These are phyloP conservation scores for Lentithecium fluviatile DNA, from an alignment of 495 filamentous ascomycete genomes.

Conservation along the genomic window DNA sequence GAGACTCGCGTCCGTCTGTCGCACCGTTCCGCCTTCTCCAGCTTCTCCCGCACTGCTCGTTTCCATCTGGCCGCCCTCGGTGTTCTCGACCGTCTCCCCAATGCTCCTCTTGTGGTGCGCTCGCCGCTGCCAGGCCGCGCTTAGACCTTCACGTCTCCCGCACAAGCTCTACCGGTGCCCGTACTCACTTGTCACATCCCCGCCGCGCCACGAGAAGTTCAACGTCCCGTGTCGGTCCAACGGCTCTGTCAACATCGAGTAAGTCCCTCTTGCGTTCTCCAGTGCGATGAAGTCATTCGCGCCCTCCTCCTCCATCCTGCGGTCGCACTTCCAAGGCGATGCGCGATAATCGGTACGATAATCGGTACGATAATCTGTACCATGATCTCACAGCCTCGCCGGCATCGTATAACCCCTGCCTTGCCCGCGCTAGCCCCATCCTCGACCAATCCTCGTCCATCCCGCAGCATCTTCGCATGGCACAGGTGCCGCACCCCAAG, in stretches of 20 bases:
- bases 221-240: slow-evolving; percentile 38
- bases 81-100: no score
- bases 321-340: not conserved
- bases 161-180: not conserved
- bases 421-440: no score
- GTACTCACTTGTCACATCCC: slow-evolving; percentile 10
- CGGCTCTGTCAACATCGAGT: slow-evolving; percentile 41
- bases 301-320: not conserved
- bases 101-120: no score
- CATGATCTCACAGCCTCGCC: not conserved
- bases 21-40: not conserved
- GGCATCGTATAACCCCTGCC: not conserved
- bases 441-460: no score
- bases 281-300: not conserved
- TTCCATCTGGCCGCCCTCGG: no score
- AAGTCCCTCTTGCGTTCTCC: slow-evolving; percentile 9
- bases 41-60: not conserved
- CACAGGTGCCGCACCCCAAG: no score
- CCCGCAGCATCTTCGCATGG: no score
- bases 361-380: no score
- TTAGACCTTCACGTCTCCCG: not conserved
- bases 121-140: not conserved
- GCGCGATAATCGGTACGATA: not conserved
- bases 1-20: not conserved
- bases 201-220: slow-evolving; percentile 21